Conservation (phyloP, 306 rosid genomes). For the Senna tora region DNA sequence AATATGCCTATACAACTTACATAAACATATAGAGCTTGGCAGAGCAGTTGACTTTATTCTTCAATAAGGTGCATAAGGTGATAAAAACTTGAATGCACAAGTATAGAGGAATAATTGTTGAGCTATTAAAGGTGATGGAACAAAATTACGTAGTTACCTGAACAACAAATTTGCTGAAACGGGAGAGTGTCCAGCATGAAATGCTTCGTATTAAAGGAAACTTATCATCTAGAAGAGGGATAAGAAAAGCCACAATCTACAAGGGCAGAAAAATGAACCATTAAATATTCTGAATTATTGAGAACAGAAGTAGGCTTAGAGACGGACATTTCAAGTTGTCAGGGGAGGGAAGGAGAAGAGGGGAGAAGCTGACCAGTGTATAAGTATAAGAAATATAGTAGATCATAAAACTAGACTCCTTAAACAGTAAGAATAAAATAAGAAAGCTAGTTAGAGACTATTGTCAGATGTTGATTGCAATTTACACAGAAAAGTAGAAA, state of each 20-base stretch:
- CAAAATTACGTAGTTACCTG: slow-evolving; percentile 63
- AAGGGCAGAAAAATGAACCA: slow-evolving; percentile 28
- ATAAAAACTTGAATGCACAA: slow-evolving; percentile 31
- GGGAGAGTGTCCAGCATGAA: slow-evolving; percentile 98
- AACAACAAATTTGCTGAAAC: slow-evolving; percentile 93
- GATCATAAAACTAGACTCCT: background rate
- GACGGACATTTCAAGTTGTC: background rate
- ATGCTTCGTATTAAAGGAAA: slow-evolving; percentile 96
- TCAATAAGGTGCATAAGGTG: slow-evolving; percentile 7
- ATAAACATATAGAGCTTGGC: background rate
- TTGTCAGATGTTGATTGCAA: slow-evolving; percentile 27
- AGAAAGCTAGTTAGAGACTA: background rate
- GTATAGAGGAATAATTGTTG: background rate
- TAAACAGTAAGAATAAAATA: background rate
- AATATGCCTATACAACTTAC: background rate
- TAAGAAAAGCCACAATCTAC: slow-evolving; percentile 89
- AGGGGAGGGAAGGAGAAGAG: background rate
- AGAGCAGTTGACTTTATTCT: background rate
- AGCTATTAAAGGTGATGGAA: slow-evolving; percentile 24
- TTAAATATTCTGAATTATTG: slow-evolving; percentile 30
- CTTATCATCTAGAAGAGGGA: slow-evolving; percentile 93
- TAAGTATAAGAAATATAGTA: slow-evolving; percentile 19
- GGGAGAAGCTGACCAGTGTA: background rate
- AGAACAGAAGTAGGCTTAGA: background rate
- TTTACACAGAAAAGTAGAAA: slow-evolving; percentile 14